These are phyloP conservation scores for Microbotryum lychnidis-dioicae DNA, from an alignment of 1,284 basidiomycete species.

Conservation along the genomic window DNA sequence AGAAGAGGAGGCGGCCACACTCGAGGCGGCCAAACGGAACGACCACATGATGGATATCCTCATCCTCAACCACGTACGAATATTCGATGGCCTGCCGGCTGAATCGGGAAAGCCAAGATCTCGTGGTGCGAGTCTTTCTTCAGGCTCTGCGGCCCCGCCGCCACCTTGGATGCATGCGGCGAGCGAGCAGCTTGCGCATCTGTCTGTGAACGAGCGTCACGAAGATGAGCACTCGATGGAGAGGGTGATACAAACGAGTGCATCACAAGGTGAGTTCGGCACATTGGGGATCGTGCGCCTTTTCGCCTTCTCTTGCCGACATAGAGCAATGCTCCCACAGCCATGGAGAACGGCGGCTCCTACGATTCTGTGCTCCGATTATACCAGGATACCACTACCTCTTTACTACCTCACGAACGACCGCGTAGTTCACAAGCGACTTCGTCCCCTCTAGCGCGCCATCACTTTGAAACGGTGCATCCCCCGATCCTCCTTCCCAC, in stretches of 20 bases:
- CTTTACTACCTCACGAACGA: background rate
- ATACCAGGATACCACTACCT: background rate
- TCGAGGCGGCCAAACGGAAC: conserved; percentile 61
- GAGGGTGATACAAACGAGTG: background rate
- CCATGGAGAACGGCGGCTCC: too few relatives aligned
- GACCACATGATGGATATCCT: conserved; percentile 82
- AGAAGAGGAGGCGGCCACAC: conserved; percentile 73
- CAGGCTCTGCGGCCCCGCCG: conserved; percentile 38
- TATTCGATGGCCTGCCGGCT: conserved; percentile 39
- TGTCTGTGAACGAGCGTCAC: background rate
- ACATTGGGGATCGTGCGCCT: background rate
- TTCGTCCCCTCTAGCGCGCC: background rate
- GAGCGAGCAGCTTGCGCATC: background rate
- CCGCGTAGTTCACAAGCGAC: background rate
- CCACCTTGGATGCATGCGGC: conserved; percentile 52
- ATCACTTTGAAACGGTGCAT: too few relatives aligned
- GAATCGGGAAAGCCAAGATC: conserved; percentile 11
- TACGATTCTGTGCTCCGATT: too few relatives aligned
- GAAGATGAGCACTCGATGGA: background rate
- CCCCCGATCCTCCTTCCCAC: background rate
- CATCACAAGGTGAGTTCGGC: background rate
- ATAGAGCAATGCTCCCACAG: too few relatives aligned
- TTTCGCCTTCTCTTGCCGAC: too few relatives aligned
- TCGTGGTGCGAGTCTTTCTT: conserved; percentile 15
- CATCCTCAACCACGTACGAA: conserved; percentile 53